A percentile compares a stretch with the other conserved stretches of the same genome.
phyloP scores from a whole-genome alignment of 352 stramenopile species.

The Elongisporangium anandrum region DNA sequence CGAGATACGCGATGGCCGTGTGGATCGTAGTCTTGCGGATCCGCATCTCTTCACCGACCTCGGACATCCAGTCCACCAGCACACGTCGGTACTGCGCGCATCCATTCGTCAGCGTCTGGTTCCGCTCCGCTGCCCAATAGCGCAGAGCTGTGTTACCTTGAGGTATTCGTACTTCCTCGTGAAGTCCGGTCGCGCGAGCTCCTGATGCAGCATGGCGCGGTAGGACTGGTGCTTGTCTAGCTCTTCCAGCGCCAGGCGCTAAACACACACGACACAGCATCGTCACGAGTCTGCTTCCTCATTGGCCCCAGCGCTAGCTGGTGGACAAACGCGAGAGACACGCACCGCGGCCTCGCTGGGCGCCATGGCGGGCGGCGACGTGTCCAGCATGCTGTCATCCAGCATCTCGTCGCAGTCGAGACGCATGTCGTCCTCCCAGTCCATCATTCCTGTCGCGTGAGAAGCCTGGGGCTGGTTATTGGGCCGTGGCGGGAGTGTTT shows the following conservation, averaged over 20 bases:
- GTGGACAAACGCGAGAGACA: conserved; percentile 39
- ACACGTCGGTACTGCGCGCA: conserved; percentile 56
- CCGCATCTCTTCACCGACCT: conserved; percentile 81
- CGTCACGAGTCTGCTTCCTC: background rate
- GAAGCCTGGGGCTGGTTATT: background rate
- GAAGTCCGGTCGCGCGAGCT: conserved; percentile 65
- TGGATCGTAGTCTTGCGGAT: conserved; percentile 82
- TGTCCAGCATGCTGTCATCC: conserved; percentile 47
- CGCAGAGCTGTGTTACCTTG: conserved; percentile 22
- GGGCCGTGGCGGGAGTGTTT: background rate
- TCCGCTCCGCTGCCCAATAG: too few species aligned
- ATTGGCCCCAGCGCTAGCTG: conserved; percentile 21
- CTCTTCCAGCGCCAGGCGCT: conserved; percentile 74
- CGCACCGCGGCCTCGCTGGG: conserved; percentile 13
- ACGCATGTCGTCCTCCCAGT: conserved; percentile 51
- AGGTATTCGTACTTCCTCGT: conserved; percentile 76
- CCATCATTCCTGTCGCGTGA: conserved; percentile 19
- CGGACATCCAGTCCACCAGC: conserved; percentile 82
- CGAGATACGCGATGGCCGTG: conserved; percentile 76
- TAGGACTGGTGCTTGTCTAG: conserved; percentile 68
- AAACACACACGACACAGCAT: conserved; percentile 1
- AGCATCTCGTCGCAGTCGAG: conserved; percentile 83
- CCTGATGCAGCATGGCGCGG: conserved; percentile 71
- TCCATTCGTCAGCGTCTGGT: background rate
- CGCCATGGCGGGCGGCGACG: conserved; percentile 13